Evolutionary conservation across 2,329 filamentous ascomycete genomes (phyloP).

Genomic region (Keithomyces neogunnii): DNA sequence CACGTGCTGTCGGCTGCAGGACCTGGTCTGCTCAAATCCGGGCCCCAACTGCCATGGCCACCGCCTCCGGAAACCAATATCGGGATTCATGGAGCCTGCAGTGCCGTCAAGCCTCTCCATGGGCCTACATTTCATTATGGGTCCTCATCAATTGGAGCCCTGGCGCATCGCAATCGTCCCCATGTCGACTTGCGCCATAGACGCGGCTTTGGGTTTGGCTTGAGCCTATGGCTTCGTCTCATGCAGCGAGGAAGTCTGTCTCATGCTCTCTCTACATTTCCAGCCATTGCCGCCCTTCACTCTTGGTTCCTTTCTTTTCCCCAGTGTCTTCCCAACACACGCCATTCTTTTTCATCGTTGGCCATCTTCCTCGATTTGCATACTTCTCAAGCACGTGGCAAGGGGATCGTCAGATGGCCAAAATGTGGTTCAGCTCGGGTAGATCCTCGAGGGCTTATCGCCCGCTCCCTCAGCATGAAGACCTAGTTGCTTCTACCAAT

Average conservation of each 20-base stretch:
- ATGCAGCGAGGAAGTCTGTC: neutral
- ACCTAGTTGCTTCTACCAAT: neutral
- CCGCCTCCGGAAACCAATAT: too few relatives aligned
- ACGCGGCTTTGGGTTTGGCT: too few relatives aligned
- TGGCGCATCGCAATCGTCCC: too few relatives aligned
- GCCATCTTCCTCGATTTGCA: neutral
- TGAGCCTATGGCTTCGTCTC: neutral
- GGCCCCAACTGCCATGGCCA: too few relatives aligned
- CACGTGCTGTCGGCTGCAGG: neutral
- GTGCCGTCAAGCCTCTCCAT: neutral
- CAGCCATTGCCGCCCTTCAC: neutral
- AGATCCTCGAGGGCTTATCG: neutral
- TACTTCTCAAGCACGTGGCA: neutral
- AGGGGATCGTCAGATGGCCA: neutral
- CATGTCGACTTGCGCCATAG: too few relatives aligned
- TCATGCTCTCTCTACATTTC: neutral
- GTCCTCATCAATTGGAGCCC: neutral
- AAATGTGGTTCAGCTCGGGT: conserved; percentile 1
- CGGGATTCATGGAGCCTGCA: neutral
- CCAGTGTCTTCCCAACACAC: neutral
- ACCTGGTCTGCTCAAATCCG: neutral
- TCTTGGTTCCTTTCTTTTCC: neutral
- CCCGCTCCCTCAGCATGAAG: conserved; percentile 1
- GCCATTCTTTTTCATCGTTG: neutral
- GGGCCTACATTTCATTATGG: neutral